These are phyloP conservation scores for Trichoderma semiorbis DNA, from an alignment of 2,329 filamentous ascomycete species.

Conservation along the genomic window DNA sequence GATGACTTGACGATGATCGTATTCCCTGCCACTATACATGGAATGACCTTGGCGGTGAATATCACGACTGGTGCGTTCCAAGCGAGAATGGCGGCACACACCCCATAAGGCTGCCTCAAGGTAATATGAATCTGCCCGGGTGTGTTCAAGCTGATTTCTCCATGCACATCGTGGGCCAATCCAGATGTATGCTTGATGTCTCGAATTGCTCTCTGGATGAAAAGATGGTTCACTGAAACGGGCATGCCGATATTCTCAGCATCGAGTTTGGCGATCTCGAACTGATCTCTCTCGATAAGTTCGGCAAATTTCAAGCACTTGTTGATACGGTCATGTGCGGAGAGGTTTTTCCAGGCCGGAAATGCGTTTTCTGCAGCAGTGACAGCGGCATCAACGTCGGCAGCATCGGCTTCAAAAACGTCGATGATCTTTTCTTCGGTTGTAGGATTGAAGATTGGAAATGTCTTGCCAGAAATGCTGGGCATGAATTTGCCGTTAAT, in stretches of 20 bases:
- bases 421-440: not conserved
- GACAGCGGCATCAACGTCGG: not conserved
- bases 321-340: not conserved
- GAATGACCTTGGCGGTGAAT: not conserved
- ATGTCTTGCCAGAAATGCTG: not conserved
- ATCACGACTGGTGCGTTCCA: not conserved
- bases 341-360: not conserved
- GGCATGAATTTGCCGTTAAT: not conserved
- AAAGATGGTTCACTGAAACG: not conserved
- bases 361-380: not conserved
- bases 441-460: not conserved
- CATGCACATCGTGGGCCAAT: not conserved
- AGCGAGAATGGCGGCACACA: not conserved
- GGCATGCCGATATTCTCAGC: not conserved
- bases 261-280: not conserved
- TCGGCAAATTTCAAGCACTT: not conserved
- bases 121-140: not conserved
- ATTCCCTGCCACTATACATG: not conserved
- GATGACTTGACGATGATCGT: not conserved
- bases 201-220: not conserved
- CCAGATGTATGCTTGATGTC: not conserved
- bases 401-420: not conserved
- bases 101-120: not conserved
- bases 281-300: not conserved
- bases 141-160: not conserved